Evolutionary conservation across 805 yeast genomes (phyloP), one percentile per base, ranked within the genome.

Genomic region (Lachancea nothofagi): DNA sequence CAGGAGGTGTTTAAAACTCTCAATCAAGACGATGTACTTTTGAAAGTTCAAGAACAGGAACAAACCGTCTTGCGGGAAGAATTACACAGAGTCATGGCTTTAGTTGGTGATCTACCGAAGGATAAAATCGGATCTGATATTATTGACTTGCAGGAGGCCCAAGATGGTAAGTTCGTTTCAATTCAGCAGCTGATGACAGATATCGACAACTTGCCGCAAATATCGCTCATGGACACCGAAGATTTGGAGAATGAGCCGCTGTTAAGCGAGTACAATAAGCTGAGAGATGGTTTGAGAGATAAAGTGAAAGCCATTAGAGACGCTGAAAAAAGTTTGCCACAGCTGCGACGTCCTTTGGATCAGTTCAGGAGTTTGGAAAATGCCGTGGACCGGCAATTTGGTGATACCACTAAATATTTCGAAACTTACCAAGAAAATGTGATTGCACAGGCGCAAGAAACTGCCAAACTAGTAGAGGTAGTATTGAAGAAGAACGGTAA

Each of bases 91-190:
- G 45, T 55, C 2, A 43, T 42, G 25, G 52, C 51, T n/a, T 14
- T 38, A 5, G 44, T 54, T 7, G 56, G 57, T n/a, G 61, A 54
- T 32, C 38, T 56, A 24, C 61, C 57, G 2, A 46, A 45, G 14
- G 46, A 53, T 30, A 29, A 47, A 7, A 41, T 56, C 8, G 59
- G 59, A 8, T 44, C 44, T 4, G 51, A 51, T 31, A 25, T 54
- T 12, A 13, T 26, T 36, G 43, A 29, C 22, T 24, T 33, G 17
- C 39, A 29, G 6, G 28, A 38, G n/a, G 29, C 23, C 22, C 36
- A 25, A 10, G 30, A 40, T 8, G 32, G 27, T 8, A 35, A 32
- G 14, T 47, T 51, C 12, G 21, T 42, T 4, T 47, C 53, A 10
- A 33, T 57, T 21, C 42, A 49, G 10, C 42, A 41, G 32, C 30